These are phyloP conservation scores for Rhodosporidiobolus sp. DNA, from an alignment of 768 basidiomycete genomes.

Conservation along the genomic window DNA sequence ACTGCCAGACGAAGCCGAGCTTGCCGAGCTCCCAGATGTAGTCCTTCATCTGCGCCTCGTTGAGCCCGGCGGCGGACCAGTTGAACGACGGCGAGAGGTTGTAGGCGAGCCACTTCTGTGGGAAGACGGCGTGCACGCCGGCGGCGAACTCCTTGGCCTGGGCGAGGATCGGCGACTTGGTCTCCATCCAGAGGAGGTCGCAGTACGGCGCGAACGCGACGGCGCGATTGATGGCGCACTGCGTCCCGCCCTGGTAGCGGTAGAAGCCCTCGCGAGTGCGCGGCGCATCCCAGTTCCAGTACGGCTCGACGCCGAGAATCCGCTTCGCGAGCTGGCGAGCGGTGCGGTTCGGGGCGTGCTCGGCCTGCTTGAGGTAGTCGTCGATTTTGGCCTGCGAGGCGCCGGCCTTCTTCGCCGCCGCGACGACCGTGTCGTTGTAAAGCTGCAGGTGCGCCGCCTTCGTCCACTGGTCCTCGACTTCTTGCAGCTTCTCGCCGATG, in stretches of 20 bases:
- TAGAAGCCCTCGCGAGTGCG: constrained; percentile 94
- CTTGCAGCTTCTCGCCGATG: constrained; percentile 74
- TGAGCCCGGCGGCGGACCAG: constrained; percentile 75
- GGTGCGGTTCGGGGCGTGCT: constrained; percentile 65
- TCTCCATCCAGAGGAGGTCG: constrained; percentile 94
- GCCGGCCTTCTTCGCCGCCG: constrained; percentile 58
- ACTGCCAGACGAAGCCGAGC: constrained; percentile 97
- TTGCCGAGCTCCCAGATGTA: constrained; percentile 92
- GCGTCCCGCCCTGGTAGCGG: constrained; percentile 94
- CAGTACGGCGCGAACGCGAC: constrained; percentile 92
- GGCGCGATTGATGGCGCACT: constrained; percentile 86
- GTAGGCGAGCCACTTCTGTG: constrained; percentile 93
- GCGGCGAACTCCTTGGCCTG: constrained; percentile 90
- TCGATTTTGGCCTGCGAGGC: constrained; percentile 55
- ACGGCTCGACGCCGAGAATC: constrained; percentile 47
- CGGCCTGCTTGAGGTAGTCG: constrained; percentile 63
- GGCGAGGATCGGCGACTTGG: constrained; percentile 83
- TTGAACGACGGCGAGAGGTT: constrained; percentile 56
- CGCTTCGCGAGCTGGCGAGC: constrained; percentile 66
- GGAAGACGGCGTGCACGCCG: constrained; percentile 70
- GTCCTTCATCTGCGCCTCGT: constrained; percentile 74
- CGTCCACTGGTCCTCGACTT: constrained; percentile 85
- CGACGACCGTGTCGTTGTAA: constrained; percentile 68
- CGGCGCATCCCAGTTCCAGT: constrained; percentile 93
- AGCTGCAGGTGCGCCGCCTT: constrained; percentile 71